phyloP scores from a whole-genome alignment of 208 protist species.

The Trypanosoma boissoni region DNA sequence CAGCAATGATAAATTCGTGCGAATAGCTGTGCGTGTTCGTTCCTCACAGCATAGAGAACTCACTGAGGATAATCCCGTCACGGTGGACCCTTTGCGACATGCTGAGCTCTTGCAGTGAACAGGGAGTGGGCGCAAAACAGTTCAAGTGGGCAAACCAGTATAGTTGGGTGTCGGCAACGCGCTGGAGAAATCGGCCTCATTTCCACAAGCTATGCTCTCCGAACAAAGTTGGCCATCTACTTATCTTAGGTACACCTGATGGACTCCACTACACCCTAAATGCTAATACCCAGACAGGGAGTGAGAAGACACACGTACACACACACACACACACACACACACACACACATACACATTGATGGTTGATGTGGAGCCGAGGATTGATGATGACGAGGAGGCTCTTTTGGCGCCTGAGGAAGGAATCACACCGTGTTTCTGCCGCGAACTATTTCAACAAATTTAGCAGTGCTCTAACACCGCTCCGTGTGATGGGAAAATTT shows the following conservation, averaged over 20 bases:
- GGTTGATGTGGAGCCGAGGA: too few species aligned
- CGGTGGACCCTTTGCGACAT: constrained; percentile 53
- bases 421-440: constrained; percentile 83
- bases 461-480: constrained; percentile 37
- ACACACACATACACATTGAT: too few species aligned
- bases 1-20: constrained; percentile 47
- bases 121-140: constrained; percentile 29
- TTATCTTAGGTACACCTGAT: constrained; percentile 88
- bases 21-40: constrained; percentile 75
- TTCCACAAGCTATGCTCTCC: constrained; percentile 80
- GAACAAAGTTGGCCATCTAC: constrained; percentile 76
- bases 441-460: constrained; percentile 74
- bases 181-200: constrained; percentile 36
- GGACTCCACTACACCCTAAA: constrained; percentile 91
- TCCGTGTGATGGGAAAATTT: constrained; percentile 42
- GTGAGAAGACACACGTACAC: constrained; percentile 91
- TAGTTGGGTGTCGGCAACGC: constrained; percentile 60
- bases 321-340: too few species aligned
- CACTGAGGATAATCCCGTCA: constrained; percentile 50
- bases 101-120: constrained; percentile 38
- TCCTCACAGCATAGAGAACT: constrained; percentile 41
- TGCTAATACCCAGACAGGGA: constrained; percentile 89
- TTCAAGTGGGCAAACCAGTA: constrained; percentile 59
- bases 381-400: constrained; percentile 15
- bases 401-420: constrained; percentile 38